phyloP scores from a whole-genome alignment of 1,284 basidiomycete species.

The Rhodotorula sp. region DNA sequence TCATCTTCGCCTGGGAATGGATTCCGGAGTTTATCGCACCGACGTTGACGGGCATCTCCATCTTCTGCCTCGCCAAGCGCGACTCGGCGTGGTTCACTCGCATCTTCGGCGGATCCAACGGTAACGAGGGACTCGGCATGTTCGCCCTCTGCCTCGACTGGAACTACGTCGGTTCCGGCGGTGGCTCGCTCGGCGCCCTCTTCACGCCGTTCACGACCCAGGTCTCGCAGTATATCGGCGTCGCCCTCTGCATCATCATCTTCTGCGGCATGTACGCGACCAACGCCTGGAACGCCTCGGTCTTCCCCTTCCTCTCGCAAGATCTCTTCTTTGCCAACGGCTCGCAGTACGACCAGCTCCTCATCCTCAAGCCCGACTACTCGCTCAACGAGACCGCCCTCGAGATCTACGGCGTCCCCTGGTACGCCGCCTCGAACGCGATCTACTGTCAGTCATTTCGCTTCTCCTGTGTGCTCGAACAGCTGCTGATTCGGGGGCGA shows the following conservation, averaged over 20 bases:
- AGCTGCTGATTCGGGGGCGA: not conserved
- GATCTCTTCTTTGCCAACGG: slow-evolving; percentile 61
- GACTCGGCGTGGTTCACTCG: slow-evolving; percentile 60
- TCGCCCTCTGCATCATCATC: slow-evolving; percentile 52
- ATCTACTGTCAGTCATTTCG: slow-evolving; percentile 11
- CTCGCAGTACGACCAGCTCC: slow-evolving; percentile 53
- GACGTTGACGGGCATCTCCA: slow-evolving; percentile 49
- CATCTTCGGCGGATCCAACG: slow-evolving; percentile 55
- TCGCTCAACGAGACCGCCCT: slow-evolving; percentile 68
- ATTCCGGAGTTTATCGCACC: slow-evolving; percentile 54
- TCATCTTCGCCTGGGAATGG: slow-evolving; percentile 46
- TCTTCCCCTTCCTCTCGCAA: slow-evolving; percentile 62
- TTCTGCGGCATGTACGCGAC: slow-evolving; percentile 58
- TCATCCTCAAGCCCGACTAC: slow-evolving; percentile 79
- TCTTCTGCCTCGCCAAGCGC: slow-evolving; percentile 61
- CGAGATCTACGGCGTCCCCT: slow-evolving; percentile 30
- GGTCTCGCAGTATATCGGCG: slow-evolving; percentile 34
- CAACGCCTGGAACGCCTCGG: slow-evolving; percentile 30
- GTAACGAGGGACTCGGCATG: slow-evolving; percentile 64
- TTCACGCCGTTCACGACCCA: slow-evolving; percentile 37
- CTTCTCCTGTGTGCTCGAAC: no score
- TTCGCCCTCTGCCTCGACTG: slow-evolving; percentile 56
- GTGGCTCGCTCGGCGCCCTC: slow-evolving; percentile 38
- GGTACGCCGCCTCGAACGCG: slow-evolving; percentile 31
- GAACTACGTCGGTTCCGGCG: slow-evolving; percentile 45